Evolutionary conservation across 331 rosid species (phyloP).

Genomic region (Rosa hybrid): DNA sequence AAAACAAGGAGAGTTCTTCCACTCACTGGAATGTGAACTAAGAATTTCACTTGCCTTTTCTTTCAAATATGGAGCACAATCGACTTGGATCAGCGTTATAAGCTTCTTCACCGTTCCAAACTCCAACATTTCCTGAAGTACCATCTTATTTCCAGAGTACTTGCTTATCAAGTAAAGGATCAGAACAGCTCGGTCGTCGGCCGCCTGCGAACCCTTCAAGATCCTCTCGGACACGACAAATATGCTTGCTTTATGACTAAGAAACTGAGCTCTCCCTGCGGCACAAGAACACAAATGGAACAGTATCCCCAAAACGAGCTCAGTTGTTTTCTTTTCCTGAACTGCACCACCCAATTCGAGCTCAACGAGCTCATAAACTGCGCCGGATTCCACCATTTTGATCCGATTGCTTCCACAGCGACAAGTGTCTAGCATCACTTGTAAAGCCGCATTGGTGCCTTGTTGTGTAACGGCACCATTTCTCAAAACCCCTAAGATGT

Average conservation of each 20-base stretch:
- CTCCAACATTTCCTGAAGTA: slow-evolving; percentile 40
- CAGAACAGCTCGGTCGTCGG: slow-evolving; percentile 31
- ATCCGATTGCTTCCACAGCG: slow-evolving; percentile 33
- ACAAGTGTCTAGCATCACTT: slow-evolving; percentile 20
- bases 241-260: slow-evolving; percentile 34
- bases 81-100: slow-evolving; percentile 31
- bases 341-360: slow-evolving; percentile 28
- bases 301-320: slow-evolving; percentile 42
- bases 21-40: slow-evolving; percentile 27
- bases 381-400: slow-evolving; percentile 20
- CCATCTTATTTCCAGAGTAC: slow-evolving; percentile 29
- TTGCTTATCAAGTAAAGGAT: slow-evolving; percentile 34
- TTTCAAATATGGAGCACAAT: slow-evolving; percentile 26
- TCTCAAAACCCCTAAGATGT: slow-evolving; percentile 14
- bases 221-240: slow-evolving; percentile 23
- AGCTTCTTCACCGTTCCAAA: slow-evolving; percentile 40
- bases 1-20: slow-evolving; percentile 31
- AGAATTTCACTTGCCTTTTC: slow-evolving; percentile 32
- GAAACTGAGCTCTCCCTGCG: slow-evolving; percentile 42
- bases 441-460: slow-evolving; percentile 30
- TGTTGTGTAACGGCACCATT: slow-evolving; percentile 6
- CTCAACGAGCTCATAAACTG: slow-evolving; percentile 35
- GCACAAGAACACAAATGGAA: slow-evolving; percentile 38
- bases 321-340: slow-evolving; percentile 45
- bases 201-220: slow-evolving; percentile 27